These are phyloP conservation scores for Malus orientalis DNA, from an alignment of 306 rosid genomes.

Conservation along the genomic window DNA sequence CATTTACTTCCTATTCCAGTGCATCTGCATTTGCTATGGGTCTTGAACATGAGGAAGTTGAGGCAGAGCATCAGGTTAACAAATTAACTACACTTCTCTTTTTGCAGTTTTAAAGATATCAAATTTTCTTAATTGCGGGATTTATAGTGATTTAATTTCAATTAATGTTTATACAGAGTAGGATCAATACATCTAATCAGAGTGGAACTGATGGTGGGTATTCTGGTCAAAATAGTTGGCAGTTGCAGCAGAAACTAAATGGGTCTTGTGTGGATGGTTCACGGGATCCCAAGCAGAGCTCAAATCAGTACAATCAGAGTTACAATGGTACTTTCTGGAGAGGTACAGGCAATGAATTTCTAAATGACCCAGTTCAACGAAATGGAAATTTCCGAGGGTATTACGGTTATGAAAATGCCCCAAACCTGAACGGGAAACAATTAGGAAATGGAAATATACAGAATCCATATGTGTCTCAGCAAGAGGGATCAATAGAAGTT, in stretches of 20 bases:
- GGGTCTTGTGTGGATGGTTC: constrained; percentile 5
- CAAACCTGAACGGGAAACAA: not conserved
- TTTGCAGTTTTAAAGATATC: not conserved
- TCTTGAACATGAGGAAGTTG: not conserved
- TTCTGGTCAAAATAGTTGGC: constrained; percentile 12
- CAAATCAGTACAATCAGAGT: not conserved
- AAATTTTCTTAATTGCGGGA: not conserved
- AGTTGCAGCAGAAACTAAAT: not conserved
- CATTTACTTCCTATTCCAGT: not conserved
- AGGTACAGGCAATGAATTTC: not conserved
- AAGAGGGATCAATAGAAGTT: constrained; percentile 20
- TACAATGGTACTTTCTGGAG: not conserved
- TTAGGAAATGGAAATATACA: constrained; percentile 9
- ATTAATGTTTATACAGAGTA: not conserved
- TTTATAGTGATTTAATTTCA: not conserved
- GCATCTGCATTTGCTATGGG: constrained; percentile 1
- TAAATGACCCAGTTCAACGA: constrained; percentile 1
- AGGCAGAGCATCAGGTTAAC: constrained; percentile 4
- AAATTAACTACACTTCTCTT: not conserved
- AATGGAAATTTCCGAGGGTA: constrained; percentile 16
- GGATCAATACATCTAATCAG: not conserved
- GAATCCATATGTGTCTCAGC: constrained; percentile 14
- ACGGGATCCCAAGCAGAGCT: not conserved
- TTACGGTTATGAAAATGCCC: constrained; percentile 16
- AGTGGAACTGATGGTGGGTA: not conserved